Percentiles rank a stretch among this genome's conserved stretches.
Evolutionary conservation across 2,329 filamentous ascomycete species (phyloP).

Genomic region (Talaromyces sp.): DNA sequence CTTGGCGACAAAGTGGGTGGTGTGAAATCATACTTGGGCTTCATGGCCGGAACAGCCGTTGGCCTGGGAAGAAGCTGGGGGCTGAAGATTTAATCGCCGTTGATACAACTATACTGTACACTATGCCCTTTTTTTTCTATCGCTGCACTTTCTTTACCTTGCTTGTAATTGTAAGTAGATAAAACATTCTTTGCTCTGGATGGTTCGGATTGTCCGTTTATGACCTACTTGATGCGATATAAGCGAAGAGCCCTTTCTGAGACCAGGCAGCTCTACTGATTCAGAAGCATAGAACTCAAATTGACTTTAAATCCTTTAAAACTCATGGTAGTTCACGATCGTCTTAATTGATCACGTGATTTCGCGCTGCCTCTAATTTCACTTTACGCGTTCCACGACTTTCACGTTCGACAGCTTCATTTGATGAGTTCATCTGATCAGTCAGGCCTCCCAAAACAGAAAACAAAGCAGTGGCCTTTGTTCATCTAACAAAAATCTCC

Average conservation of each 20-base stretch:
- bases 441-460: neutral
- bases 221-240: neutral
- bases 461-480: neutral
- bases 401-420: neutral
- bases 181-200: neutral
- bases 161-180: neutral
- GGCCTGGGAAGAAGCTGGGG: constrained; percentile 88
- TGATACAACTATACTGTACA: neutral
- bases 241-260: neutral
- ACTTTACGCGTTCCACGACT: constrained; percentile 11
- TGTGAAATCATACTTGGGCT: constrained; percentile 72
- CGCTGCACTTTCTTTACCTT: neutral
- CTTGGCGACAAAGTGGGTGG: constrained; percentile 59
- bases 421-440: neutral
- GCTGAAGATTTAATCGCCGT: constrained; percentile 58
- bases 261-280: neutral
- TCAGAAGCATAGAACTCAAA: neutral
- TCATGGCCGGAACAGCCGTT: constrained; percentile 68
- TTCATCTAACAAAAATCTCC: neutral
- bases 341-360: constrained; percentile 17
- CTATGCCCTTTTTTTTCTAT: neutral
- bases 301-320: neutral
- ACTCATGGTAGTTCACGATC: neutral
- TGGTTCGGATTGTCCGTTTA: neutral
- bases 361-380: constrained; percentile 12